phyloP scores from a whole-genome alignment of 495 filamentous ascomycete species.

The Aspergillus haitiensis region DNA sequence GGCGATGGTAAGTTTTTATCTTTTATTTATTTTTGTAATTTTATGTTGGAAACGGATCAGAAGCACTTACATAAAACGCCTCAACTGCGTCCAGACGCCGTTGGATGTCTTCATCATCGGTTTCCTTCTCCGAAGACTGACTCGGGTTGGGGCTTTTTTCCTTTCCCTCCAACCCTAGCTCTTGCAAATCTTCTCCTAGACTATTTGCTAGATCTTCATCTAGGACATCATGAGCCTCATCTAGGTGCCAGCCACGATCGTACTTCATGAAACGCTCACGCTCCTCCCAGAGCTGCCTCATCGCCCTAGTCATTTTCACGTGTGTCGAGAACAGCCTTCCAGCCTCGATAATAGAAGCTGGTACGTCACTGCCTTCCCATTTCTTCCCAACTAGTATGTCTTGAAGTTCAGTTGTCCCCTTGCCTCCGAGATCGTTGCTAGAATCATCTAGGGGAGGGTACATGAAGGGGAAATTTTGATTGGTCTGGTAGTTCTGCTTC shows the following conservation, averaged over 20 bases:
- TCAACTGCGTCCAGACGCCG: constrained; percentile 73
- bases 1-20: constrained; percentile 23
- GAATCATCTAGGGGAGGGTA: constrained; percentile 86
- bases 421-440: constrained; percentile 83
- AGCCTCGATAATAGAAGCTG: constrained; percentile 91
- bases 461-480: constrained; percentile 97
- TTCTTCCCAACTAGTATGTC: constrained; percentile 72
- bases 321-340: constrained; percentile 86
- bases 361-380: constrained; percentile 90
- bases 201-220: constrained; percentile 21
- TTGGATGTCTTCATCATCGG: constrained; percentile 57
- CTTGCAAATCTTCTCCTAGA: constrained; percentile 27
- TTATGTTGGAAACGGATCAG: background rate
- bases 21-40: background rate
- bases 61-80: constrained; percentile 72
- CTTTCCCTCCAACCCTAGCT: constrained; percentile 31
- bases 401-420: constrained; percentile 73
- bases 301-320: constrained; percentile 85
- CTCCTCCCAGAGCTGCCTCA: constrained; percentile 93
- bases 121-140: constrained; percentile 51
- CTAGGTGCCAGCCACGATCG: constrained; percentile 80
- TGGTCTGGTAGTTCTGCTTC: constrained; percentile 99
- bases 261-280: constrained; percentile 86
- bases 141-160: constrained; percentile 31
- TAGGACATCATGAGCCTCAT: constrained; percentile 48